Percentiles rank a stretch among this genome's conserved stretches.
These are phyloP conservation scores for Quambalaria eucalypti DNA, from an alignment of 1,284 basidiomycete species.

Conservation along the genomic window DNA sequence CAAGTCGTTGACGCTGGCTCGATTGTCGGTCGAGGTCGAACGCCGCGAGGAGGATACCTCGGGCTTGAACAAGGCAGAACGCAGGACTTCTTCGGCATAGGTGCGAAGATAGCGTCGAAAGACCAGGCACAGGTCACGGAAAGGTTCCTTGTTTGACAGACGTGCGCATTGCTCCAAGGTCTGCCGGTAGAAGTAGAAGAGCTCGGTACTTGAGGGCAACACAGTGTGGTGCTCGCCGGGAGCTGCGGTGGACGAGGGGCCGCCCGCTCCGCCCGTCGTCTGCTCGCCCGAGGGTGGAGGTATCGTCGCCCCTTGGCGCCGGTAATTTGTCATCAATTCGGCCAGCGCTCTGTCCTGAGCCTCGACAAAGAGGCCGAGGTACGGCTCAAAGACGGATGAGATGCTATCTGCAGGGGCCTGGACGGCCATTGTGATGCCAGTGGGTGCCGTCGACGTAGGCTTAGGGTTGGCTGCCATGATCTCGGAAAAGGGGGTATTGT, in stretches of 20 bases:
- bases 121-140: constrained; percentile 34
- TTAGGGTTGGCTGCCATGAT: not conserved
- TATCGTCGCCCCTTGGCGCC: constrained; percentile 10
- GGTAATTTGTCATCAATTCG: constrained; percentile 25
- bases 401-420: constrained; percentile 42
- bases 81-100: constrained; percentile 71
- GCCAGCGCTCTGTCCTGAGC: constrained; percentile 66
- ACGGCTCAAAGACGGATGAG: constrained; percentile 77
- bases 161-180: constrained; percentile 84
- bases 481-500: constrained; percentile 10
- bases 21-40: constrained; percentile 18
- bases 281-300: constrained; percentile 13
- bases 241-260: constrained; percentile 7
- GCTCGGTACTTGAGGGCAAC: constrained; percentile 82
- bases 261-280: constrained; percentile 55
- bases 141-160: constrained; percentile 35
- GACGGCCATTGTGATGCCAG: not conserved
- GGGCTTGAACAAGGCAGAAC: constrained; percentile 57
- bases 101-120: constrained; percentile 88
- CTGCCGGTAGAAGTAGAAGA: constrained; percentile 95
- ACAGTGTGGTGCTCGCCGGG: constrained; percentile 54
- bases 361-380: constrained; percentile 86
- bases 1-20: constrained; percentile 24
- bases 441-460: not conserved
- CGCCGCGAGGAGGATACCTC: constrained; percentile 6